phyloP scores from a whole-genome alignment of 2,329 filamentous ascomycete genomes.

The Ophiostoma sp. region DNA sequence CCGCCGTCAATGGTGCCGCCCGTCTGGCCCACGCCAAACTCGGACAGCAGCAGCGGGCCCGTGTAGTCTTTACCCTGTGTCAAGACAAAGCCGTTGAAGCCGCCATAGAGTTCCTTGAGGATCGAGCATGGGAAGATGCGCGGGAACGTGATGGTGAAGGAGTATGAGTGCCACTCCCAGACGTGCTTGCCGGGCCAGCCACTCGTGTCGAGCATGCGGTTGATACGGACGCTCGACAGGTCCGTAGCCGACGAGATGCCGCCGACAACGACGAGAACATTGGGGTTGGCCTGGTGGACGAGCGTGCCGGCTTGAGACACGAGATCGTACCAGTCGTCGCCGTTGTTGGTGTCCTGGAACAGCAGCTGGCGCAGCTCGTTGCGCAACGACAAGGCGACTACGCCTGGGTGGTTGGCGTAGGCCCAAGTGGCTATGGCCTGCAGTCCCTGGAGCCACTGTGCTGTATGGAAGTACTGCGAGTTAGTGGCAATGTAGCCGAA shows the following conservation, averaged over 20 bases:
- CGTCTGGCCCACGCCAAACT: slow-evolving; percentile 57
- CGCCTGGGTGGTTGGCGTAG: slow-evolving; percentile 44
- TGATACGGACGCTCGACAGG: slow-evolving; percentile 46
- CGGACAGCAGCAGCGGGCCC: slow-evolving; percentile 57
- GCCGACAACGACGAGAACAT: slow-evolving; percentile 55
- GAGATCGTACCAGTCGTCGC: slow-evolving; percentile 53
- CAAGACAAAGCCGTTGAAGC: slow-evolving; percentile 54
- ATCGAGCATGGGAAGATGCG: slow-evolving; percentile 45
- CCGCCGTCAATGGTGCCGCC: slow-evolving; percentile 44
- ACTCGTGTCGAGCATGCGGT: slow-evolving; percentile 44
- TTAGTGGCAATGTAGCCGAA: slow-evolving; percentile 51
- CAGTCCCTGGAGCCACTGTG: slow-evolving; percentile 55
- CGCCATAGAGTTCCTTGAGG: slow-evolving; percentile 47
- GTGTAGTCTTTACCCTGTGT: slow-evolving; percentile 49
- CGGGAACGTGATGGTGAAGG: slow-evolving; percentile 52
- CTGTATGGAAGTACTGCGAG: slow-evolving; percentile 56
- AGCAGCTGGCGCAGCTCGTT: slow-evolving; percentile 57
- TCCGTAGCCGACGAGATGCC: slow-evolving; percentile 57
- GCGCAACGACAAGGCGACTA: slow-evolving; percentile 57
- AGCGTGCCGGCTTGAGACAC: slow-evolving; percentile 49
- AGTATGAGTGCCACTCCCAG: slow-evolving; percentile 62
- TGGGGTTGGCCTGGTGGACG: slow-evolving; percentile 54
- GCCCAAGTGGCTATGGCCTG: slow-evolving; percentile 54
- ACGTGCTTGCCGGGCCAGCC: slow-evolving; percentile 55
- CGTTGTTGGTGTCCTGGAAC: slow-evolving; percentile 47